These are phyloP conservation scores for Acorus calamus DNA, from an alignment of 106 monocot genomes.

Conservation along the genomic window DNA sequence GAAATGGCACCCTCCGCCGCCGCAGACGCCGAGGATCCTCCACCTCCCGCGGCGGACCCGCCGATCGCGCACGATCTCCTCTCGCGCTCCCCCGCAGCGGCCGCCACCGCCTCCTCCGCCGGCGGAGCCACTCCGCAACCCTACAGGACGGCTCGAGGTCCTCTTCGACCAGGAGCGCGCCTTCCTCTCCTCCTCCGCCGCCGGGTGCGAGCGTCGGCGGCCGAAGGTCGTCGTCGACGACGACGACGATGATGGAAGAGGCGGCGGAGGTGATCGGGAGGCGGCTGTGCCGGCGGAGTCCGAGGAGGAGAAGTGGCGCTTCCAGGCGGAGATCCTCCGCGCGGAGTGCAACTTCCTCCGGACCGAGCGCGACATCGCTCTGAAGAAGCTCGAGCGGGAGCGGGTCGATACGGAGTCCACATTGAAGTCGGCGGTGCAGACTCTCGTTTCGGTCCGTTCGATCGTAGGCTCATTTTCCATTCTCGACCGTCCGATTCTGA, in stretches of 20 bases:
- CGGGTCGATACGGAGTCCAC: conserved; percentile 24
- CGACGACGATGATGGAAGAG: not conserved
- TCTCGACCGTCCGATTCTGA: not conserved
- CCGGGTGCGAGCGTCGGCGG: conserved; percentile 4
- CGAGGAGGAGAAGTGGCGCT: conserved; percentile 40
- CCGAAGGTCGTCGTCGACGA: conserved; percentile 5
- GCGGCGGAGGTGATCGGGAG: not conserved
- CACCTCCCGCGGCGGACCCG: conserved; percentile 38
- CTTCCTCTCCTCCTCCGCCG: not conserved
- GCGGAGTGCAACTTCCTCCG: conserved; percentile 56
- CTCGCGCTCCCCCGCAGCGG: not conserved
- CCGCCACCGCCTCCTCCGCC: not conserved
- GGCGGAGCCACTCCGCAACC: not conserved
- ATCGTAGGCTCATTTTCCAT: not conserved
- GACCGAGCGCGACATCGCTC: conserved; percentile 45
- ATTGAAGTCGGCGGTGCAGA: conserved; percentile 32
- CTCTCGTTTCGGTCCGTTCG: conserved; percentile 32
- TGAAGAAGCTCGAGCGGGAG: conserved; percentile 35
- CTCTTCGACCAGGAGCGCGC: conserved; percentile 28
- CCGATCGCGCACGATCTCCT: not conserved
- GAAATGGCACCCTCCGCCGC: conserved; percentile 39
- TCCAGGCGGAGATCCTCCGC: conserved; percentile 59
- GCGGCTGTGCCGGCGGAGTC: not conserved
- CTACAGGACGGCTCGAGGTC: conserved; percentile 7
- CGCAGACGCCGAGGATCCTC: conserved; percentile 47